These are phyloP conservation scores for Paramecium tetraurelia DNA, from an alignment of 73 alveolate genomes.

Conservation along the genomic window DNA sequence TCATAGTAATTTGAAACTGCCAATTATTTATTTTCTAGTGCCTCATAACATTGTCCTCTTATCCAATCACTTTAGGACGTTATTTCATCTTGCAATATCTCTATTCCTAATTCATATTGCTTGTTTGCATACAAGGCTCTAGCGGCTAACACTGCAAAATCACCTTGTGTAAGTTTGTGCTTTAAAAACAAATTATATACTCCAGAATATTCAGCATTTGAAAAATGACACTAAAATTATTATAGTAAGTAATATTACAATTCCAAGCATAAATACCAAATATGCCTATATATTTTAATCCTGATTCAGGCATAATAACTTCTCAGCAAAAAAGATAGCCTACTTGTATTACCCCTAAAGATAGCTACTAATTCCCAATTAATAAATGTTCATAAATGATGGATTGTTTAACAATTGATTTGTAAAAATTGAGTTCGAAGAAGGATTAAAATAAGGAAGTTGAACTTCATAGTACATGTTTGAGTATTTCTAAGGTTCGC, in stretches of 20 bases:
- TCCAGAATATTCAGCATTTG: not conserved
- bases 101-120: constrained; percentile 37
- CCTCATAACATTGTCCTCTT: constrained; percentile 64
- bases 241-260: not conserved
- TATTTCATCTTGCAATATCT: not conserved
- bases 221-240: constrained; percentile 24
- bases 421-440: not conserved
- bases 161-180: not conserved
- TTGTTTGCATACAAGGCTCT: not conserved
- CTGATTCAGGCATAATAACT: not conserved
- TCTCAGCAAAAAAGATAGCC: constrained; percentile 46
- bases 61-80: constrained; percentile 37
- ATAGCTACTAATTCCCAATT: constrained; percentile 13
- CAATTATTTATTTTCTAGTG: constrained; percentile 49
- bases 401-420: constrained; percentile 9
- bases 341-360: constrained; percentile 2
- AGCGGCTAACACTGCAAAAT: constrained; percentile 39
- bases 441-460: constrained; percentile 16
- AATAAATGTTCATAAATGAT: not conserved
- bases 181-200: not conserved
- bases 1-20: constrained; percentile 59
- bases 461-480: constrained; percentile 12
- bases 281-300: not conserved
- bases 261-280: not conserved
- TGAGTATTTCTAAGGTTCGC: not conserved